Base-by-base conservation (phyloP, 805 yeast genomes). In the Suhomyces prunicola region DNA sequence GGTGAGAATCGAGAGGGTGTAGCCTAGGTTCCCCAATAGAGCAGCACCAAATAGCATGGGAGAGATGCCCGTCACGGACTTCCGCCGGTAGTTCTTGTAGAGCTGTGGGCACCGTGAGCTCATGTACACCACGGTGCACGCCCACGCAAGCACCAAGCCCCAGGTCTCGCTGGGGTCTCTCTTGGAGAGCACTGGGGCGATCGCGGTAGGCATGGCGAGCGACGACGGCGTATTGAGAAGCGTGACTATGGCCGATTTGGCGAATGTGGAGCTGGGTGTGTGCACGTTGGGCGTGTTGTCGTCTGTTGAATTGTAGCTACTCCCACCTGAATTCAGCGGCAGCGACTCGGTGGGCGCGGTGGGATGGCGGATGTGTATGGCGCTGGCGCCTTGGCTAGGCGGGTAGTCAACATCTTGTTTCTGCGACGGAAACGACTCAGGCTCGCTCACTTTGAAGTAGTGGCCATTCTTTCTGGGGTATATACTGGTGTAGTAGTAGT, bases 11-110 rank as follows among this genome's bases (percentile, higher is more conserved):
- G 96, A 87, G 6, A 82, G 59, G 0, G 94, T 82, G 67, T 93
- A 92, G 1, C 90, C 80, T 36, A 85, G 59, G 67, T 93, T 93
- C 4, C 96, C 96, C 23, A 82, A 50, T 44, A 92, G 73, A 1
- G 97, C 96, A 17, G 93, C 83, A 9, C 82, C 82, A 67, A 92
- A 92, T 23, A 91, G 74, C 45, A 88, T 68, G 22, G 96, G 90
- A 1, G 97, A 88, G 2, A 91, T 76, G 2, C 97, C 97, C 33
- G 87, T 86, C 0, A 96, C 94, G 1, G 97, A 88, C 65, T 88
- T 88, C 40, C 97, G 76, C 50, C 73, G 60, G 65, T 82, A 86
- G 69, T 92, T 92, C 66, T 88, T 90, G 64, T 79, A 72, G 48
- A 92, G 73, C 65, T 92, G 98, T 1, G 98, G 98, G 46, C 90